Evolutionary conservation across 345 rosid species (phyloP), one percentile per base, ranked within the genome.

Genomic region (Citrus australasica): DNA sequence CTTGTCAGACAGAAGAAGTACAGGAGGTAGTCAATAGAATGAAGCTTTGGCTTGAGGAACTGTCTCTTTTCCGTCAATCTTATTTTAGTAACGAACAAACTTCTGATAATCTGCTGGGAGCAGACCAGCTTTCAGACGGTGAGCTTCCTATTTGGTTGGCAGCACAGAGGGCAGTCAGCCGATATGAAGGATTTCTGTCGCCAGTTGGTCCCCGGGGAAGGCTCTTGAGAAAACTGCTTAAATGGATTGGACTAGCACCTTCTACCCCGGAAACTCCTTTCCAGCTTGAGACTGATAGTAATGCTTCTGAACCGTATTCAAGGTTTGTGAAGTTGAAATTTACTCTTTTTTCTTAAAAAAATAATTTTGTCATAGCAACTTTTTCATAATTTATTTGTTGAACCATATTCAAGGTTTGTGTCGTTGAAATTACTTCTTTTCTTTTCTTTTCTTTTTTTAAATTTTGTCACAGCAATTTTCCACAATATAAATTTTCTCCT

Each of bases 101-200:
- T 38, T 84, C 87, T 73, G 86, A 87, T 78, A 83, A 82, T 72
- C 69, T 80, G 25, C 78, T 76, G 74, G 87, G 69, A 64, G 79
- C 70, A 30, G 90, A 87, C 56, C 86, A 88, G 71, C 81, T 84
- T 81, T 84, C 92, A 81, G 90, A 87, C 73, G 79, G 82, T 22
- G 92, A 91, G 35, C 97, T 95, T 73, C 98, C 97, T 53, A 90
- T 95, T 77, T 87, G 96, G 86, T 78, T 92, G 78, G 98, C 99
- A 65, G 98, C 99, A 79, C 93, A 92, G 88, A 95, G 86, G 80
- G 99, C 98, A 79, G 95, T 93, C 69, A 90, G 89, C 77, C 93
- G 96, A 64, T 95, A 93, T 76, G 91, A 93, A 84, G 97, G 95
- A 73, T 80, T 93, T 83, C 87, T 95, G 33, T 90, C 99, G 65